Evolutionary conservation across 306 rosid species (phyloP).

Genomic region (Quercus bicolor): DNA sequence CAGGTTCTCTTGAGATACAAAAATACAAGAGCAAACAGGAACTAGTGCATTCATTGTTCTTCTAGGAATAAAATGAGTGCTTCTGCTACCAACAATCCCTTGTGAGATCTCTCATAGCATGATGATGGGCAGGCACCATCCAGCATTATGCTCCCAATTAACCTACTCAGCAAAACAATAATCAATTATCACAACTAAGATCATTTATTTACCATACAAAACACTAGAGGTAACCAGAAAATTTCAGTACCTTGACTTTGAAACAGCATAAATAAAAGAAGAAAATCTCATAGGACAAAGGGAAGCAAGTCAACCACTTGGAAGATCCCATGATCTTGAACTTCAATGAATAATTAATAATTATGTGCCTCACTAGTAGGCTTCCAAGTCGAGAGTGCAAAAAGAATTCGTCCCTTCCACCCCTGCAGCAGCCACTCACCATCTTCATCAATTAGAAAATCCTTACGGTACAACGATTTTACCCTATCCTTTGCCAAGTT

Average conservation of each 20-base stretch:
- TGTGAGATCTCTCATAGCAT: background rate
- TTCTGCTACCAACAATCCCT: background rate
- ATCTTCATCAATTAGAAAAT: conserved; percentile 34
- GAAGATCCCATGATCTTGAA: background rate
- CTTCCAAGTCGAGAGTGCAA: conserved; percentile 38
- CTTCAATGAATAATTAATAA: background rate
- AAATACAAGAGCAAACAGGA: background rate
- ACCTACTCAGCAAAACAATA: background rate
- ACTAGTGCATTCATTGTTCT: background rate
- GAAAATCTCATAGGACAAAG: background rate
- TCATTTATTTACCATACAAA: background rate
- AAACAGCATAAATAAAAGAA: background rate
- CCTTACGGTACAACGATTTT: conserved; percentile 23
- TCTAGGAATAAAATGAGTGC: background rate
- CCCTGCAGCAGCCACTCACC: conserved; percentile 34
- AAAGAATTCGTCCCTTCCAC: conserved; percentile 38
- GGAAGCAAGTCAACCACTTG: background rate
- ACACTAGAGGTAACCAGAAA: background rate
- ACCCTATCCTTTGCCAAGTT: conserved; percentile 28
- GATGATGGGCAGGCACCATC: background rate
- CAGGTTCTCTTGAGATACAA: background rate
- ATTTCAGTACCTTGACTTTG: conserved; percentile 17
- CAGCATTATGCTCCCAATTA: conserved; percentile 1
- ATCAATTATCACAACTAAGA: background rate
- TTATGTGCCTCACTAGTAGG: conserved; percentile 3